A percentile compares a stretch with the other conserved stretches of the same genome.
phyloP scores from a whole-genome alignment of 768 basidiomycete genomes.

The Kwoniella botswanensis region DNA sequence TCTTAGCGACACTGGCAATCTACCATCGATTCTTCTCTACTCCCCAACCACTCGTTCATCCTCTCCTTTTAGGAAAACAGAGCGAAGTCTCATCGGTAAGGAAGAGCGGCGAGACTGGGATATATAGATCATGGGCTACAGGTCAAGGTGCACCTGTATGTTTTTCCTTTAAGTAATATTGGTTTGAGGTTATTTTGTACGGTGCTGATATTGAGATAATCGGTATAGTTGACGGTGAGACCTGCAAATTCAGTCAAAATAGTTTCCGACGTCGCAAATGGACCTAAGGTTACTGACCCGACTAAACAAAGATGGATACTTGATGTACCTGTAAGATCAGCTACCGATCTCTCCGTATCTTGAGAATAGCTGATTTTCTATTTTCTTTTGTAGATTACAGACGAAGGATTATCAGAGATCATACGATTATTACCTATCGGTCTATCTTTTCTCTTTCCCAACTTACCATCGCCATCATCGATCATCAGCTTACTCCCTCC shows the following conservation, averaged over 20 bases:
- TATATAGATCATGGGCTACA: slow-evolving; percentile 87
- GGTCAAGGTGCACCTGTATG: slow-evolving; percentile 67
- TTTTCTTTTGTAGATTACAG: slow-evolving; percentile 60
- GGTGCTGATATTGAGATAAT: background rate
- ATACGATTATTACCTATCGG: slow-evolving; percentile 36
- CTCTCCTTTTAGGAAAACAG: slow-evolving; percentile 89
- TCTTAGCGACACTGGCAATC: slow-evolving; percentile 33
- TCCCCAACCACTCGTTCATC: slow-evolving; percentile 71
- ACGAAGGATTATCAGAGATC: slow-evolving; percentile 38
- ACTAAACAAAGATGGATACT: slow-evolving; percentile 40
- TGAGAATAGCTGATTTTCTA: background rate
- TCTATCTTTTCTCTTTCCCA: slow-evolving; percentile 70
- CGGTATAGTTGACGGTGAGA: slow-evolving; percentile 47
- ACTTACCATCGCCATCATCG: slow-evolving; percentile 67
- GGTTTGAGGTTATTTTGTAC: no score
- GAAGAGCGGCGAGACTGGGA: slow-evolving; percentile 78
- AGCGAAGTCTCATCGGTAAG: slow-evolving; percentile 84
- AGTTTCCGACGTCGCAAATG: slow-evolving; percentile 38
- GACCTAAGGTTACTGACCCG: slow-evolving; percentile 12
- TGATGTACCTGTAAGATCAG: slow-evolving; percentile 31
- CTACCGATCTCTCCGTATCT: background rate
- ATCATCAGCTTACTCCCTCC: slow-evolving; percentile 68
- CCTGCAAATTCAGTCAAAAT: slow-evolving; percentile 53
- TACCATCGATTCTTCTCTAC: slow-evolving; percentile 48
- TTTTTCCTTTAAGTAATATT: background rate